A percentile compares a stretch with the other conserved stretches of the same genome.
Conservation (phyloP, 2,329 filamentous ascomycete species). For the Ceratocystis smalleyi region DNA sequence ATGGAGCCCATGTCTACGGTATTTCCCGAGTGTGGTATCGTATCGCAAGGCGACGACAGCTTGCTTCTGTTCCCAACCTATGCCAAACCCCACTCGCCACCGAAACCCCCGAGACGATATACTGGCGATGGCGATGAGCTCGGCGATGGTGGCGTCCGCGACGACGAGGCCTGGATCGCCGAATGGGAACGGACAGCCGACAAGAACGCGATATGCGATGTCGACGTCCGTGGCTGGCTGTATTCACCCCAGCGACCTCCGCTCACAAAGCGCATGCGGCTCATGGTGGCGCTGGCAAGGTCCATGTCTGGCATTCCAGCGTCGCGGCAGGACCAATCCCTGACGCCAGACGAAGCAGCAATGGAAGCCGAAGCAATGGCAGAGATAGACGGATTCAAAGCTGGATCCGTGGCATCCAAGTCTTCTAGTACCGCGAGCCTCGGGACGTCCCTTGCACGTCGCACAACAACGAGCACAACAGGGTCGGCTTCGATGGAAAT, state of each 20-base stretch:
- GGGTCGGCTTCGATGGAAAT: conserved; percentile 6
- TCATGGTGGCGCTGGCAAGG: conserved; percentile 73
- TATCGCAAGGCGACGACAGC: conserved; percentile 67
- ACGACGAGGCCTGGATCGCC: conserved; percentile 59
- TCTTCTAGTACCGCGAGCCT: not conserved
- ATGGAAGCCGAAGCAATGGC: conserved; percentile 49
- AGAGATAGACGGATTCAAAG: conserved; percentile 44
- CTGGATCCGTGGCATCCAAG: not conserved
- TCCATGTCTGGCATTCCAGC: conserved; percentile 76
- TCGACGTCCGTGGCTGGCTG: conserved; percentile 91
- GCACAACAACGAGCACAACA: not conserved
- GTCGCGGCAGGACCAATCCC: conserved; percentile 30
- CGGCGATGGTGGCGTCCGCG: conserved; percentile 31
- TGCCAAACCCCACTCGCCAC: conserved; percentile 47
- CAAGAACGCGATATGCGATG: conserved; percentile 73
- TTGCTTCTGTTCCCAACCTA: conserved; percentile 95
- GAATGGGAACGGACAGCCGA: conserved; percentile 71
- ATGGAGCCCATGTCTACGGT: conserved; percentile 47
- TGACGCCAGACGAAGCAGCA: conserved; percentile 3
- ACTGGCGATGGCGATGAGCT: conserved; percentile 22
- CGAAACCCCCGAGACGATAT: not conserved
- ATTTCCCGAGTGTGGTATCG: conserved; percentile 74
- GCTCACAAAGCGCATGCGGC: conserved; percentile 70
- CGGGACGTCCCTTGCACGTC: not conserved
- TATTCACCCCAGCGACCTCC: conserved; percentile 75